Conservation (phyloP, 495 filamentous ascomycete species). For the Chaetomium tenue region DNA sequence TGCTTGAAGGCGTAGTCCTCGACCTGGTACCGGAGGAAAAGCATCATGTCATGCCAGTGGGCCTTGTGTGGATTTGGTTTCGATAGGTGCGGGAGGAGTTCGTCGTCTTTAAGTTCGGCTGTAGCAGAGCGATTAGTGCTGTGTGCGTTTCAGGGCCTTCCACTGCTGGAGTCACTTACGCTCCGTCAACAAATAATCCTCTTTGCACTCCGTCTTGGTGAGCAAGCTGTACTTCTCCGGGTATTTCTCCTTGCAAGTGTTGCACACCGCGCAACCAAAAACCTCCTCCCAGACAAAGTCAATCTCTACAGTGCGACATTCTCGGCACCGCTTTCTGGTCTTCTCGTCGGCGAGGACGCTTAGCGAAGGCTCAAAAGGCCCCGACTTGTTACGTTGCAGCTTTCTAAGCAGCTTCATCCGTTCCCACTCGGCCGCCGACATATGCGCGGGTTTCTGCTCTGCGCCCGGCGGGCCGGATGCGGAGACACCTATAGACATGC, state of each 20-base stretch:
- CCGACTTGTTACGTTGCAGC: constrained; percentile 68
- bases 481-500: constrained; percentile 54
- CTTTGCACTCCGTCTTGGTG: constrained; percentile 92
- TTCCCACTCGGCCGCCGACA: constrained; percentile 95
- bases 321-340: constrained; percentile 70
- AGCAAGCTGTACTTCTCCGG: constrained; percentile 91
- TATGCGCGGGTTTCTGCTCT: constrained; percentile 75
- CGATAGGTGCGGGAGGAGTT: constrained; percentile 81
- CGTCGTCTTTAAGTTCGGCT: constrained; percentile 83
- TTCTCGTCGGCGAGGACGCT: constrained; percentile 63
- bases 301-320: constrained; percentile 81
- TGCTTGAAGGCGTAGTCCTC: constrained; percentile 82
- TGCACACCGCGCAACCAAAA: constrained; percentile 69
- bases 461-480: constrained; percentile 34
- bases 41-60: constrained; percentile 98
- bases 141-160: neutral
- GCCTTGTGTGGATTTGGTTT: constrained; percentile 92
- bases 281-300: constrained; percentile 92
- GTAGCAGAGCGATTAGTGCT: constrained; percentile 18
- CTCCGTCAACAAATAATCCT: constrained; percentile 94
- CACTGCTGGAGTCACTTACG: constrained; percentile 53
- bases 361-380: constrained; percentile 83
- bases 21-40: constrained; percentile 89
- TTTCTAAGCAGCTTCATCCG: constrained; percentile 66
- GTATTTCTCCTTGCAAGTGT: constrained; percentile 76